Conservation (phyloP, 2,329 filamentous ascomycete genomes). For the Venturia nashicola region DNA sequence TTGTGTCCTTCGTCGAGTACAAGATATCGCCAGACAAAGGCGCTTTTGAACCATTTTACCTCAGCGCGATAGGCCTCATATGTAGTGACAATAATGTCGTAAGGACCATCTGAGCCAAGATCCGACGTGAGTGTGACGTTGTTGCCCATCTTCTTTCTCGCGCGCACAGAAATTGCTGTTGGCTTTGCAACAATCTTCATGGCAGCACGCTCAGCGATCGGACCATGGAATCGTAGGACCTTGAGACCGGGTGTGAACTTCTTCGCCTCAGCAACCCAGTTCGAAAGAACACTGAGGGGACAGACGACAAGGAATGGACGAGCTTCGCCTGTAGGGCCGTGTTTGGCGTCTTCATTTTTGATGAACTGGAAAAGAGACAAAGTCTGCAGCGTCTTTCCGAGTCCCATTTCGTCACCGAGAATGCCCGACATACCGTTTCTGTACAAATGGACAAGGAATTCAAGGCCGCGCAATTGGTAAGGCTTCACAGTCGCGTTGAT, state of each 20-base stretch:
- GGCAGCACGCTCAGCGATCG: constrained; percentile 45
- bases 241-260: constrained; percentile 69
- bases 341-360: constrained; percentile 56
- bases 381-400: constrained; percentile 63
- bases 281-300: constrained; percentile 58
- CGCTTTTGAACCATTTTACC: constrained; percentile 36
- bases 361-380: constrained; percentile 61
- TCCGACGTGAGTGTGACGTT: constrained; percentile 54
- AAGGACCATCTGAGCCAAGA: constrained; percentile 50
- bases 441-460: constrained; percentile 72
- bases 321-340: constrained; percentile 56
- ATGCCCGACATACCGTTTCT: constrained; percentile 58
- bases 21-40: constrained; percentile 85
- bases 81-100: constrained; percentile 53
- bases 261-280: constrained; percentile 60
- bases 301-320: constrained; percentile 70
- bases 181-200: constrained; percentile 70
- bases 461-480: constrained; percentile 87
- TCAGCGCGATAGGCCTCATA: constrained; percentile 90
- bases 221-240: constrained; percentile 63
- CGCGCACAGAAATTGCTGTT: constrained; percentile 57
- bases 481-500: constrained; percentile 55
- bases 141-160: constrained; percentile 48
- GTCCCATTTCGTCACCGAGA: constrained; percentile 63
- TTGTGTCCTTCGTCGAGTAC: constrained; percentile 58